Conservation (phyloP, 2,329 filamentous ascomycete genomes). For the Trichothecium roseum region DNA sequence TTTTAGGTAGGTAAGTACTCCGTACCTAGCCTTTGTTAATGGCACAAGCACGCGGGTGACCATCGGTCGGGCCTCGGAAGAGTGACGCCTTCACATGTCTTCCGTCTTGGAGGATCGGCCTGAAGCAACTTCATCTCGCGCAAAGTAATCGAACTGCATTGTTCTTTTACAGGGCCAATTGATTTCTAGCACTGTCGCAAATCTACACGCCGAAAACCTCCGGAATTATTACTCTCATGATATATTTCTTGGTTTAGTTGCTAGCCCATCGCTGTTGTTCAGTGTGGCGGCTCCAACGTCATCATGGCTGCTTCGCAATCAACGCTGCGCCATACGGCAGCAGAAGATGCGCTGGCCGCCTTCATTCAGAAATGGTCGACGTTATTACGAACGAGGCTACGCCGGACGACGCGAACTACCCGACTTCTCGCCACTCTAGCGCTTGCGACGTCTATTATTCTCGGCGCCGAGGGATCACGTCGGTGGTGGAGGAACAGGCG, state of each 20-base stretch:
- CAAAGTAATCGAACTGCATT: no score
- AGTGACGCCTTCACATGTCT: no score
- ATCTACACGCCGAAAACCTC: no score
- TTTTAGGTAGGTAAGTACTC: no score
- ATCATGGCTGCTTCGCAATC: constrained; percentile 77
- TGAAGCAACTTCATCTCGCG: no score
- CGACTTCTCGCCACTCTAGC: constrained; percentile 67
- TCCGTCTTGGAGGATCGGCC: no score
- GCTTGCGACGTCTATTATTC: constrained; percentile 68
- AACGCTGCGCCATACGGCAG: constrained; percentile 57
- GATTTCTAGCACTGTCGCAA: no score
- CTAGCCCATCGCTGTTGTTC: constrained; percentile 2
- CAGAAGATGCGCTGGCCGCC: constrained; percentile 56
- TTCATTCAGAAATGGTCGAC: constrained; percentile 51
- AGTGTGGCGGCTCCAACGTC: constrained; percentile 2
- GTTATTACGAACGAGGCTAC: constrained; percentile 43
- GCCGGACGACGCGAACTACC: constrained; percentile 57
- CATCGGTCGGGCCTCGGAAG: no score
- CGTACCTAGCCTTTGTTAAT: no score
- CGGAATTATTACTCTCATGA: no score
- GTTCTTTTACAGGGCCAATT: no score
- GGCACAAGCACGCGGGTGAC: no score
- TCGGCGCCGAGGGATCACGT: constrained; percentile 67
- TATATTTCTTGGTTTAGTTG: background rate
- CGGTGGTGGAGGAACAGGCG: constrained; percentile 64